phyloP scores from a whole-genome alignment of 2,329 filamentous ascomycete genomes.

The Pseudophaeomoniella oleicola region DNA sequence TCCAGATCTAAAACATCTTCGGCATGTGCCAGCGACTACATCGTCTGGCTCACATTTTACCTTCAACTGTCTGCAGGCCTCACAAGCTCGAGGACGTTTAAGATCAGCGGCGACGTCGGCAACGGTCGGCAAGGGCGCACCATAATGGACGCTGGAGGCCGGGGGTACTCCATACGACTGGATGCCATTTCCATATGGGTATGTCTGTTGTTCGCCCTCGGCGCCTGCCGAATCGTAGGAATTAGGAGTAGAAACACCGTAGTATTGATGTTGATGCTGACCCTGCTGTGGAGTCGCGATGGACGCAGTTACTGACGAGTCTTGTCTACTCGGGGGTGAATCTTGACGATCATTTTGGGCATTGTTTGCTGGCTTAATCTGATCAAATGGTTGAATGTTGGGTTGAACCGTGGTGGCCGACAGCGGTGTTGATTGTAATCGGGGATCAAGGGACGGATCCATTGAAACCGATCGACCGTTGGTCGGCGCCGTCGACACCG shows the following conservation, averaged over 20 bases:
- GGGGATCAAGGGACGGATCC: not conserved
- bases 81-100: constrained; percentile 58
- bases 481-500: not conserved
- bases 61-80: constrained; percentile 61
- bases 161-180: not conserved
- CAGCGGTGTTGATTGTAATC: not conserved
- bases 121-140: constrained; percentile 6
- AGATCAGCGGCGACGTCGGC: constrained; percentile 28
- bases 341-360: not conserved
- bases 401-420: no score
- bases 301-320: not conserved
- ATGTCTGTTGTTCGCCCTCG: constrained; percentile 4
- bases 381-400: constrained; percentile 1
- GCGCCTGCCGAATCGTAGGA: constrained; percentile 2
- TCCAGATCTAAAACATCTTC: constrained; percentile 68
- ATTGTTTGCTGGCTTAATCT: not conserved
- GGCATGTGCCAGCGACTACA: constrained; percentile 48
- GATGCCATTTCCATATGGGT: constrained; percentile 6
- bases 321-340: not conserved
- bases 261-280: not conserved
- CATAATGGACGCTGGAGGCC: constrained; percentile 1
- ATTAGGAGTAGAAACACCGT: constrained; percentile 1
- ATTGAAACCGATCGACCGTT: not conserved
- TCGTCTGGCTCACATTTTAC: constrained; percentile 73
- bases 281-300: not conserved